These are phyloP conservation scores for cucumber (Cucumis sativus) DNA, from an alignment of 306 rosid species.

Conservation along the genomic window Cucumber_9930_V3 NC_026656.2:3166001-3166500, in stretches of 20 bases:
- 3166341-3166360: slow-evolving; percentile 24
- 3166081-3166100: not conserved
- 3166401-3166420: slow-evolving; percentile 49
- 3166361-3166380: slow-evolving; percentile 27
- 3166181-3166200: slow-evolving; percentile 17
- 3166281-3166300: slow-evolving; percentile 50
- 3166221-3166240: not conserved
- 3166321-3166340: slow-evolving; percentile 32
- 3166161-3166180: not conserved
- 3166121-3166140: not conserved
- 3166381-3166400: slow-evolving; percentile 50
- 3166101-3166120: not conserved
- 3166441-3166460: slow-evolving; percentile 72
- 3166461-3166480: slow-evolving; percentile 57
- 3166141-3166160: not conserved
- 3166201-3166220: slow-evolving; percentile 54
- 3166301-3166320: slow-evolving; percentile 70
- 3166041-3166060: not conserved
- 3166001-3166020: not conserved
- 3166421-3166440: slow-evolving; percentile 49
- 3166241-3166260: not conserved
- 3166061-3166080: not conserved
- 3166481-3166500: not conserved
- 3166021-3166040: not conserved
- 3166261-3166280: slow-evolving; percentile 38